Evolutionary conservation across 2,329 filamentous ascomycete genomes (phyloP).

Genomic region (Basipetospora sp.): DNA sequence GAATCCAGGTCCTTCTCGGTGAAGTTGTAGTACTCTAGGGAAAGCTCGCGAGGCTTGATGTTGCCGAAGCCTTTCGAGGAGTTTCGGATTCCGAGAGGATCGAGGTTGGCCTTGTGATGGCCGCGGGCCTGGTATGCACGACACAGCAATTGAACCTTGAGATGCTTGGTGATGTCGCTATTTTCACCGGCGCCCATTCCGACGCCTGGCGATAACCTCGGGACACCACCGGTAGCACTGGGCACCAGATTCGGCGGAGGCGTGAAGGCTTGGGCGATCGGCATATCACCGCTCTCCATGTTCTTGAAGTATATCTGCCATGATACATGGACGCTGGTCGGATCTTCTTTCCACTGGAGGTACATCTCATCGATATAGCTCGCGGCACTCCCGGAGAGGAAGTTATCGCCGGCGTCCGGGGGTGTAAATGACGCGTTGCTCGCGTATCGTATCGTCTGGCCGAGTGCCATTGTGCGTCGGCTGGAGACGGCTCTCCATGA

Average conservation of each 20-base stretch:
- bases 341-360: constrained; percentile 88
- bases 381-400: constrained; percentile 89
- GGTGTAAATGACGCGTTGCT: constrained; percentile 24
- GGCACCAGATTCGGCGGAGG: constrained; percentile 87
- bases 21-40: constrained; percentile 88
- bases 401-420: constrained; percentile 78
- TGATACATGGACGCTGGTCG: constrained; percentile 85
- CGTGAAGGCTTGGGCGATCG: constrained; percentile 90
- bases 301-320: constrained; percentile 99
- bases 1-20: constrained; percentile 84
- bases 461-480: constrained; percentile 34
- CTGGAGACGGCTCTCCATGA: constrained; percentile 26
- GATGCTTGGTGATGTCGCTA: constrained; percentile 72
- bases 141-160: constrained; percentile 94
- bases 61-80: constrained; percentile 64
- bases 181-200: constrained; percentile 48
- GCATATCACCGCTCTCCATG: constrained; percentile 97
- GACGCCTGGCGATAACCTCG: constrained; percentile 54
- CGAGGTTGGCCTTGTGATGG: constrained; percentile 95
- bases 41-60: constrained; percentile 79
- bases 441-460: constrained; percentile 37
- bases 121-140: constrained; percentile 95
- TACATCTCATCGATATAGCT: constrained; percentile 99
- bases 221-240: constrained; percentile 62
- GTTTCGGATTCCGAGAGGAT: constrained; percentile 84